Evolutionary conservation across 257 asterid species (phyloP).

Genomic region (Przewalskia tangutica): DNA sequence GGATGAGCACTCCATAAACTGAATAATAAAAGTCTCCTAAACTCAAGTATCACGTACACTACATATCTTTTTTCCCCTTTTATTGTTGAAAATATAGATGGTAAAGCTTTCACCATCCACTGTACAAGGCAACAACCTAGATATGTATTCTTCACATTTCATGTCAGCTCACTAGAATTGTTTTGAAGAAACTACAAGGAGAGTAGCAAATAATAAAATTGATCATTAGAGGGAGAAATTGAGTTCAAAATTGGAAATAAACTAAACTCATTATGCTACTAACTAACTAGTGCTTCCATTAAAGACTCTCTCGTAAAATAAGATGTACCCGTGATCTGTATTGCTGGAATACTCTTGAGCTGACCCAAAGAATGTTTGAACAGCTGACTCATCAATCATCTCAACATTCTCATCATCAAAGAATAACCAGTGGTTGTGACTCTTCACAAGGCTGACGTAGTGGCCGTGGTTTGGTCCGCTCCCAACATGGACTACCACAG

Average conservation of each 20-base stretch:
- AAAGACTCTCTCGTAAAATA: constrained; percentile 53
- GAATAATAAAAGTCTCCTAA: not conserved
- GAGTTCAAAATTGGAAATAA: constrained; percentile 18
- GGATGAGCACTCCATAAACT: not conserved
- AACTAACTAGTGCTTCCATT: constrained; percentile 31
- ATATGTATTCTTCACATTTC: constrained; percentile 20
- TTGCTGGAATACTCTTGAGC: constrained; percentile 78
- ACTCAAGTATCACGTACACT: not conserved
- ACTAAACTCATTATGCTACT: constrained; percentile 6
- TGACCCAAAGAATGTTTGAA: constrained; percentile 82
- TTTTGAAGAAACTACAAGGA: constrained; percentile 4
- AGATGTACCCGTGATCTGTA: constrained; percentile 79
- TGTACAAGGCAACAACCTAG: constrained; percentile 29
- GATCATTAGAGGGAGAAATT: constrained; percentile 4
- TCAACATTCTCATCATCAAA: constrained; percentile 84
- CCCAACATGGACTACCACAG: constrained; percentile 79
- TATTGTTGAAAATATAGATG: constrained; percentile 23
- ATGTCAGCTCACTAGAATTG: constrained; percentile 12
- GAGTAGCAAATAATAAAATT: constrained; percentile 11
- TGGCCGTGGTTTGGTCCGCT: constrained; percentile 91
- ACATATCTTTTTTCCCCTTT: constrained; percentile 4
- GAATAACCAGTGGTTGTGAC: constrained; percentile 83
- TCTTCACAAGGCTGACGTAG: constrained; percentile 81
- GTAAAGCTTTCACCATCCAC: constrained; percentile 23
- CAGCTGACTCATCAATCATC: constrained; percentile 78